A percentile compares a stretch with the other conserved stretches of the same genome.
Conservation (phyloP, 2,329 filamentous ascomycete genomes). For the Lanzia echinophila region DNA sequence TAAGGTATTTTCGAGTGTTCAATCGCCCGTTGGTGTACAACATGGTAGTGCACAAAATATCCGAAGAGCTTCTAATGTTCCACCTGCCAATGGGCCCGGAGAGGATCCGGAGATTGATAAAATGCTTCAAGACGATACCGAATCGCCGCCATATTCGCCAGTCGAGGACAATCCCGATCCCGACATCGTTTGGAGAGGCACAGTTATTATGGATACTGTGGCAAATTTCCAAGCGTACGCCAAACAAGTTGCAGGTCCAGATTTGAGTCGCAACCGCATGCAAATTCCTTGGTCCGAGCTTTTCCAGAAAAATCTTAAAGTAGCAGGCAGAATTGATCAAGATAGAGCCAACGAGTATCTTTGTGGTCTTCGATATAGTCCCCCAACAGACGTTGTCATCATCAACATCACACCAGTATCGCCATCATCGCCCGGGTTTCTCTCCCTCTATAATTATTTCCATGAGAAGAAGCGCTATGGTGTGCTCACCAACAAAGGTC, state of each 20-base stretch:
- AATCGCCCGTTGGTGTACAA: conserved; percentile 56
- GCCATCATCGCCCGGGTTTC: conserved; percentile 56
- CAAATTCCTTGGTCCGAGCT: conserved; percentile 65
- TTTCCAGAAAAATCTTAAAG: conserved; percentile 61
- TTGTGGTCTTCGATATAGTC: conserved; percentile 75
- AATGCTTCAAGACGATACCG: conserved; percentile 72
- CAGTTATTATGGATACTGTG: conserved; percentile 67
- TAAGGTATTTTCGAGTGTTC: conserved; percentile 76
- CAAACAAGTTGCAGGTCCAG: conserved; percentile 76
- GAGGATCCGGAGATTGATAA: conserved; percentile 87
- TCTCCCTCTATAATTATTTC: conserved; percentile 83
- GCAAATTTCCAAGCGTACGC: conserved; percentile 72
- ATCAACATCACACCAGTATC: conserved; percentile 62
- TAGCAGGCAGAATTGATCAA: conserved; percentile 75
- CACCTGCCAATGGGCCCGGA: conserved; percentile 48
- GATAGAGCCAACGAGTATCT: conserved; percentile 86
- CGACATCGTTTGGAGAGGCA: conserved; percentile 71
- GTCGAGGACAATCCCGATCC: conserved; percentile 66
- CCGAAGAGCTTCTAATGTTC: conserved; percentile 35
- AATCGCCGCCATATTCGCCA: conserved; percentile 77
- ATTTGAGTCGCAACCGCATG: conserved; percentile 49
- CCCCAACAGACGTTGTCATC: conserved; percentile 76
- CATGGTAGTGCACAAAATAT: conserved; percentile 34
- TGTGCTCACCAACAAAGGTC: conserved; percentile 70
- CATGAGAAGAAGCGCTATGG: conserved; percentile 74